Evolutionary conservation across 1,284 basidiomycete genomes (phyloP).

Genomic region (Fomitopsis pinicola): DNA sequence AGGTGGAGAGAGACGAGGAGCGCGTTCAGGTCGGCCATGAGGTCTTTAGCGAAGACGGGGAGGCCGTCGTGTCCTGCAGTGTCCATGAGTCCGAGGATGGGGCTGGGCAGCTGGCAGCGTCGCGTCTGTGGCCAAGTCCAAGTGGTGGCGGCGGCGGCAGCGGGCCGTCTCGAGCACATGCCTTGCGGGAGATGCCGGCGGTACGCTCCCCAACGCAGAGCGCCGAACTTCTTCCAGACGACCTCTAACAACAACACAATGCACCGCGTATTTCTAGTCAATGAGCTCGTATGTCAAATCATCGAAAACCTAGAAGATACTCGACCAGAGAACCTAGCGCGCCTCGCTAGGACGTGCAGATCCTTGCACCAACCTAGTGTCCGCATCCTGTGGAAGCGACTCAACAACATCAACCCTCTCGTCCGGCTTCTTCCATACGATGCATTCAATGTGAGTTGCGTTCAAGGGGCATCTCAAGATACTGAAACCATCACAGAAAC

Average conservation of each 20-base stretch:
- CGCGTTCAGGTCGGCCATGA: constrained; percentile 33
- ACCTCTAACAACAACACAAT: not conserved
- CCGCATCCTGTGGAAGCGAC: not conserved
- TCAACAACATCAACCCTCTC: not conserved
- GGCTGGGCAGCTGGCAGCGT: not conserved
- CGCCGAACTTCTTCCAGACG: not conserved
- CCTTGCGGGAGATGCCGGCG: not conserved
- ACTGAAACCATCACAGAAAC: no score
- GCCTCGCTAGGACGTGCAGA: not conserved
- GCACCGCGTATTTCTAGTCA: not conserved
- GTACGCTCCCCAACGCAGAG: constrained; percentile 23
- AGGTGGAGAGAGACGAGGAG: constrained; percentile 50
- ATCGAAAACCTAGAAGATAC: not conserved
- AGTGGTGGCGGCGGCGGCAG: not conserved
- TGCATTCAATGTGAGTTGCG: not conserved
- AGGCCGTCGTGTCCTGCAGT: not conserved
- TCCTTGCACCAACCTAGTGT: not conserved
- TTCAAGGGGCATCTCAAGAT: no score
- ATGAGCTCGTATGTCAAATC: not conserved
- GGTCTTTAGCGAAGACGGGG: not conserved
- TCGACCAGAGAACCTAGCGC: not conserved
- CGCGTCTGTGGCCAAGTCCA: not conserved
- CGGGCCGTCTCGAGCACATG: not conserved
- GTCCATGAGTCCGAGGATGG: not conserved
- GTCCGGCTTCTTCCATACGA: not conserved